phyloP scores from a whole-genome alignment of 2,329 filamentous ascomycete species.

The Fusarium sp. region DNA sequence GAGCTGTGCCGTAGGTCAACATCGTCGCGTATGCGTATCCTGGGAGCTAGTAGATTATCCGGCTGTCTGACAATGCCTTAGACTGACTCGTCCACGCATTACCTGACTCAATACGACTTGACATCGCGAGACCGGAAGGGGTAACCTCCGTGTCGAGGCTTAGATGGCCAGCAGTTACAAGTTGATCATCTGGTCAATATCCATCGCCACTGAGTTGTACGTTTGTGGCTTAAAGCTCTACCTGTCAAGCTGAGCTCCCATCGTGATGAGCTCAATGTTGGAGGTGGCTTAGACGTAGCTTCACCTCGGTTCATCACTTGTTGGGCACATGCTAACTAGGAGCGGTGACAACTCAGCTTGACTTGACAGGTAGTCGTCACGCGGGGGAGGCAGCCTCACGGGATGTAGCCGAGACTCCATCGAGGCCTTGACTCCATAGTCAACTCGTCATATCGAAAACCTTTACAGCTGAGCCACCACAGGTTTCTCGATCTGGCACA shows the following conservation, averaged over 20 bases:
- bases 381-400: background rate
- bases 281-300: background rate
- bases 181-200: background rate
- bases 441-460: background rate
- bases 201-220: background rate
- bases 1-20: background rate
- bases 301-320: background rate
- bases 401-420: background rate
- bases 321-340: background rate
- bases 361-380: background rate
- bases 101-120: background rate
- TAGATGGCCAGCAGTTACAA: background rate
- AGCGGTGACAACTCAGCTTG: background rate
- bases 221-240: background rate
- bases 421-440: background rate
- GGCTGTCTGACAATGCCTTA: background rate
- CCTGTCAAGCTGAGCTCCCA: background rate
- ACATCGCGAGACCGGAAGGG: background rate
- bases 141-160: background rate
- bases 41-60: background rate
- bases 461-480: background rate
- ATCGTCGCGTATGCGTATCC: background rate
- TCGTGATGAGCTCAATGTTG: background rate
- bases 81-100: background rate
- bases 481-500: background rate